Percentiles rank a stretch among this genome's conserved stretches.
Evolutionary conservation across 495 filamentous ascomycete genomes (phyloP).

Genomic region (Hyaloscypha variabilis): DNA sequence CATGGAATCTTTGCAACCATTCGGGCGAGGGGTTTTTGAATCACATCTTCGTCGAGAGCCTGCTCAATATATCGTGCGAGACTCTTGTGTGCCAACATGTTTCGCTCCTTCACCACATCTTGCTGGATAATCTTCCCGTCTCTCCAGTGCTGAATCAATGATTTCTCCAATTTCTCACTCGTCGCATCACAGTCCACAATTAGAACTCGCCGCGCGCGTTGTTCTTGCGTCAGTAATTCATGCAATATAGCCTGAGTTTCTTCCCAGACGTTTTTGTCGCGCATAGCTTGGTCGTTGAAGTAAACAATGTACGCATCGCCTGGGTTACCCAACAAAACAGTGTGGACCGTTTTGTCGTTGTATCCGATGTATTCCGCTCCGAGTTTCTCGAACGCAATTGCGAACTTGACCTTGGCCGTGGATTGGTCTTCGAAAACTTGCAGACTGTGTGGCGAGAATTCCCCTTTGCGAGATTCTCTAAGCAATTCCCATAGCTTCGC

Average conservation of each 20-base stretch:
- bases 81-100: slow-evolving; percentile 25
- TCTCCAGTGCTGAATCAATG: slow-evolving; percentile 20
- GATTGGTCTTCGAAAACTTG: background rate
- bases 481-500: slow-evolving; percentile 5
- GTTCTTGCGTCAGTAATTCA: slow-evolving; percentile 13
- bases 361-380: slow-evolving; percentile 31
- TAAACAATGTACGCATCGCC: slow-evolving; percentile 25
- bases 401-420: slow-evolving; percentile 26
- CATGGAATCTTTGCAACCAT: slow-evolving; percentile 36
- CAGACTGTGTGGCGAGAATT: slow-evolving; percentile 1
- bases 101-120: slow-evolving; percentile 28
- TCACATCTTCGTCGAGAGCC: slow-evolving; percentile 11
- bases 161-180: slow-evolving; percentile 2
- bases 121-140: background rate
- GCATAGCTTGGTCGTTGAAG: slow-evolving; percentile 14
- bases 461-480: background rate
- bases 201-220: slow-evolving; percentile 2
- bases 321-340: background rate
- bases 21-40: slow-evolving; percentile 25
- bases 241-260: slow-evolving; percentile 23
- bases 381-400: slow-evolving; percentile 8
- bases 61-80: slow-evolving; percentile 19
- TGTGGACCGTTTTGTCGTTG: slow-evolving; percentile 5
- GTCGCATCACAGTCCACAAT: slow-evolving; percentile 31
- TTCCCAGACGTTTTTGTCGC: slow-evolving; percentile 21